Conservation (phyloP, 805 yeast genomes). For the Starmera dryadoides region DNA sequence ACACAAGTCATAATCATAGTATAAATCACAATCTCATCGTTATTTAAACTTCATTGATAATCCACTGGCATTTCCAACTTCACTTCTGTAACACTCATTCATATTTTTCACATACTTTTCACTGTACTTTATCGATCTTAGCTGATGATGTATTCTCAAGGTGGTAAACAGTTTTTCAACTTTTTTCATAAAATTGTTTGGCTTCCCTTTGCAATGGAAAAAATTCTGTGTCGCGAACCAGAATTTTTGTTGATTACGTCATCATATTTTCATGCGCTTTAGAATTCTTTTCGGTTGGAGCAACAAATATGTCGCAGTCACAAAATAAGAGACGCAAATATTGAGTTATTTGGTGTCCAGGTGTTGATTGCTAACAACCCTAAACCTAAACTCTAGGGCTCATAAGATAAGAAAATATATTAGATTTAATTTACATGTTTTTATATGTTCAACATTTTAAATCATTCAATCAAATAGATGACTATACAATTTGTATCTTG, state of each 20-base stretch:
- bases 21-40: no score
- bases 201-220: conserved; percentile 2
- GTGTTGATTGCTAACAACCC: conserved; percentile 3
- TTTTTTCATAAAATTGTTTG: conserved; percentile 18
- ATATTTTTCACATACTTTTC: neutral
- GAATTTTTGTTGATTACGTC: neutral
- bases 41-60: no score
- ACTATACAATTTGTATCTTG: no score
- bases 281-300: no score
- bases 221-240: neutral
- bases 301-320: neutral
- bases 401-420: no score
- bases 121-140: conserved; percentile 9
- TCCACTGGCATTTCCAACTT: no score
- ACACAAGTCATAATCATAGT: no score
- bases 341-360: conserved; percentile 8
- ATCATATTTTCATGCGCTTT: neutral
- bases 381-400: no score
- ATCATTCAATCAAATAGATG: no score
- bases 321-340: neutral
- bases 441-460: no score
- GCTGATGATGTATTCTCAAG: conserved; percentile 7
- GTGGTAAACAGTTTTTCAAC: conserved; percentile 19
- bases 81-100: neutral
- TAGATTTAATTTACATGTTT: no score